Conservation (phyloP, 2,329 filamentous ascomycete species). For the Neonectria sp. region DNA sequence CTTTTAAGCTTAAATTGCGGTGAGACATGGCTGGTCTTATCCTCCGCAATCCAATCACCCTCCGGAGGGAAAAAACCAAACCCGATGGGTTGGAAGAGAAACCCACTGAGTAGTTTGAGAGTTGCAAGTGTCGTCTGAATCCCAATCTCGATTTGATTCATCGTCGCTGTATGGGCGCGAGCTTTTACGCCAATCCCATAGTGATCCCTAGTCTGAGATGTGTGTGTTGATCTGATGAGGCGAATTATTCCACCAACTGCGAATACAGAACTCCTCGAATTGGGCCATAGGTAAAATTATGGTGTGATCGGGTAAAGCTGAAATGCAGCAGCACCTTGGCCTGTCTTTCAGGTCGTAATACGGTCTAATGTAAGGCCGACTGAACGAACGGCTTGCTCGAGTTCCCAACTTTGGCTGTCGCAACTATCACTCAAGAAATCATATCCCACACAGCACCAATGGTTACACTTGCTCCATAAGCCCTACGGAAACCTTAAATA, state of each 20-base stretch:
- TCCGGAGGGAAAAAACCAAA: no score
- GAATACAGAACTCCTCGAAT: not conserved
- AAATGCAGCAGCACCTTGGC: not conserved
- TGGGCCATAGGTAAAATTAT: not conserved
- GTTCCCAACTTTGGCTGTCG: not conserved
- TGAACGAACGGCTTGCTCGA: not conserved
- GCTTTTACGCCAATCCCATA: not conserved
- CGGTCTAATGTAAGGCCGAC: not conserved
- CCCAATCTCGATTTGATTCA: not conserved
- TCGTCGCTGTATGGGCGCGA: not conserved
- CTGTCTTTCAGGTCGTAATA: not conserved
- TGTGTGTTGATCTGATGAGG: not conserved
- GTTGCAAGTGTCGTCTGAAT: not conserved
- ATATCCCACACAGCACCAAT: not conserved
- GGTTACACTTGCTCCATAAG: no score
- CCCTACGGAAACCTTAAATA: no score
- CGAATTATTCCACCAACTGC: not conserved
- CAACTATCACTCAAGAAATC: not conserved
- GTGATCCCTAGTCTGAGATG: not conserved
- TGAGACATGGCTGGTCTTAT: slow-evolving; percentile 1
- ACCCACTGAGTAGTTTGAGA: not conserved
- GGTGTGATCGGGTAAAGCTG: not conserved
- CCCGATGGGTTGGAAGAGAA: not conserved
- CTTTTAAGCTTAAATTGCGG: not conserved
- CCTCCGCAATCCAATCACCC: not conserved